These are phyloP conservation scores for Leishmania lainsoni DNA, from an alignment of 208 protist genomes.

Conservation along the genomic window DNA sequence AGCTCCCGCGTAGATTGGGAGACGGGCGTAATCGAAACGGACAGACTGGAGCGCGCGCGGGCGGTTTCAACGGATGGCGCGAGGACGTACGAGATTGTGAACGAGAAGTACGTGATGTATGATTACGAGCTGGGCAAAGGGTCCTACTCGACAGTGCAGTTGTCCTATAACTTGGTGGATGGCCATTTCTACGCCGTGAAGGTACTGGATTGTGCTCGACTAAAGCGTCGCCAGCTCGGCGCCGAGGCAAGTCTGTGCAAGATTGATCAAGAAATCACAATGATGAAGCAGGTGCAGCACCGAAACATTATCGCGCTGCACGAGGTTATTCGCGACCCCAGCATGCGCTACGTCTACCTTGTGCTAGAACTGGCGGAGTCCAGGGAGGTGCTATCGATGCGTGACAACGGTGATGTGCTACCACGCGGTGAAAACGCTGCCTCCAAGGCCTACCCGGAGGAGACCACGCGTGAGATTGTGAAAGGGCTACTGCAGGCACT, in stretches of 20 bases:
- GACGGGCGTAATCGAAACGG: conserved; percentile 27
- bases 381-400: conserved; percentile 52
- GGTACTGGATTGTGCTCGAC: conserved; percentile 44
- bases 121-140: conserved; percentile 53
- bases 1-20: neutral
- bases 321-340: conserved; percentile 94
- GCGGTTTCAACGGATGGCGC: conserved; percentile 2
- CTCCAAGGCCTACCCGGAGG: conserved; percentile 34
- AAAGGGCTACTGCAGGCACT: conserved; percentile 45
- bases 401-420: conserved; percentile 48
- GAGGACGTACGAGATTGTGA: conserved; percentile 44
- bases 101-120: conserved; percentile 76
- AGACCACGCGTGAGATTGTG: conserved; percentile 30
- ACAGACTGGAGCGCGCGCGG: conserved; percentile 6
- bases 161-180: conserved; percentile 56
- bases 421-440: conserved; percentile 24
- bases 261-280: conserved; percentile 84
- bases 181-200: conserved; percentile 61
- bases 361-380: conserved; percentile 85
- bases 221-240: conserved; percentile 43
- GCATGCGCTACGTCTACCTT: conserved; percentile 78
- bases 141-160: conserved; percentile 70
- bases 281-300: conserved; percentile 94
- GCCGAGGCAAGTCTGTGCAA: conserved; percentile 34
- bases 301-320: conserved; percentile 89